phyloP scores from a whole-genome alignment of 139 green algal genomes.

The Parachlorella kessleri region DNA sequence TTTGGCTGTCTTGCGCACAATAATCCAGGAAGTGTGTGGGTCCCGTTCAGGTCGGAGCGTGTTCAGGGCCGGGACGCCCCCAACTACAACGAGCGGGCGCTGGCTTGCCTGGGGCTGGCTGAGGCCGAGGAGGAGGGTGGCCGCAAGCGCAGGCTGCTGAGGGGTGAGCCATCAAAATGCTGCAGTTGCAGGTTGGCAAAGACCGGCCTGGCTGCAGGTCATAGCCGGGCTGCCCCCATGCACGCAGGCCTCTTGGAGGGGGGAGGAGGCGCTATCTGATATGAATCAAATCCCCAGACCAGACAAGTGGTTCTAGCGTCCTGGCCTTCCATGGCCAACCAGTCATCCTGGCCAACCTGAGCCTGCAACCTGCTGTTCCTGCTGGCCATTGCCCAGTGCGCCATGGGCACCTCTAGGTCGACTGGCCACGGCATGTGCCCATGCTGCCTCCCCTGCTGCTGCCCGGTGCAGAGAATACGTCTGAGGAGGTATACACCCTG shows the following conservation, averaged over 20 bases:
- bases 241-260: neutral
- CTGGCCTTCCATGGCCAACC: neutral
- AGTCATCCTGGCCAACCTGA: neutral
- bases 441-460: neutral
- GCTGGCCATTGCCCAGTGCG: neutral
- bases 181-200: no score
- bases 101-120: constrained; percentile 28
- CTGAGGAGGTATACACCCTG: constrained; percentile 25
- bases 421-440: no score
- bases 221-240: no score
- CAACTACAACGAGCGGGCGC: constrained; percentile 43
- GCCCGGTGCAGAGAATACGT: constrained; percentile 12
- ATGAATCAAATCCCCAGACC: neutral
- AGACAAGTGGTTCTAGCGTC: neutral
- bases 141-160: constrained; percentile 22
- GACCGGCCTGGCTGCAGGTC: no score
- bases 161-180: constrained; percentile 7
- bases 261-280: neutral
- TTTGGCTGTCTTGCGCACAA: no score
- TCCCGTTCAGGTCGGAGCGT: neutral
- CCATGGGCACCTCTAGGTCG: no score
- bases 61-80: constrained; percentile 28
- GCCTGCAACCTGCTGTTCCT: neutral
- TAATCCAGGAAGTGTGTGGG: no score
- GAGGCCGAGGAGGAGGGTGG: neutral